These are phyloP conservation scores for Aspergillus asperescens DNA, from an alignment of 495 filamentous ascomycete species.

Conservation along the genomic window DNA sequence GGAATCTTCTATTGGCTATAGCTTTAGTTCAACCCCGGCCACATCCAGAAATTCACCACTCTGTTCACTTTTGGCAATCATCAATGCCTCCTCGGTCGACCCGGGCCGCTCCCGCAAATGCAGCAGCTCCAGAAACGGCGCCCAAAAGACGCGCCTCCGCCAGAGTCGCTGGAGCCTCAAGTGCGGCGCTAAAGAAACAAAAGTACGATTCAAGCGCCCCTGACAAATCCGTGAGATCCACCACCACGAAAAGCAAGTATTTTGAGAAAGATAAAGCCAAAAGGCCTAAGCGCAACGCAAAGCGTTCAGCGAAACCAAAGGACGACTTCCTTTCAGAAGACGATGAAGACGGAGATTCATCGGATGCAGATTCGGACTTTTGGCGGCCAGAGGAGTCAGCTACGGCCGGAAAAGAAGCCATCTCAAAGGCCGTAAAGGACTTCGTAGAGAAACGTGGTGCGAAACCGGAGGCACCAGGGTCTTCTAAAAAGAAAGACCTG, in stretches of 20 bases:
- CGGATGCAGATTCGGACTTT: conserved; percentile 18
- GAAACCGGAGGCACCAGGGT: conserved; percentile 8
- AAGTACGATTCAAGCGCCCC: conserved; percentile 38
- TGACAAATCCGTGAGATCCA: conserved; percentile 34
- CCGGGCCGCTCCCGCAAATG: conserved; percentile 34
- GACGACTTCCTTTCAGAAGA: conserved; percentile 12
- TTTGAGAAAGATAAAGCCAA: conserved; percentile 40
- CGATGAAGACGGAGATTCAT: conserved; percentile 16
- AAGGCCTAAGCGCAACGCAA: conserved; percentile 26
- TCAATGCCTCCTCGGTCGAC: conserved; percentile 26
- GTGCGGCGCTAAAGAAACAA: conserved; percentile 36
- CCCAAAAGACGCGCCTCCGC: conserved; percentile 39
- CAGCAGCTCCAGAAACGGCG: conserved; percentile 32
- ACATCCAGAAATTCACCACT: neutral
- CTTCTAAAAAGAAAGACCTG: conserved; percentile 44
- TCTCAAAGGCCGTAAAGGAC: conserved; percentile 10
- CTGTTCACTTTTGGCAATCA: neutral
- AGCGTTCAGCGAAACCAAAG: conserved; percentile 23
- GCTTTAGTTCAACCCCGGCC: neutral
- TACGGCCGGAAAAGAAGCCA: conserved; percentile 11
- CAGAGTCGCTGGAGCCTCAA: conserved; percentile 30
- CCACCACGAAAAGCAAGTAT: conserved; percentile 55
- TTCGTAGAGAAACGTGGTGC: neutral
- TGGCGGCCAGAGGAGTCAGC: neutral
- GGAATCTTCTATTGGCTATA: neutral